Evolutionary conservation across 208 protist genomes (phyloP).

Genomic region (Trypanosoma grayi): DNA sequence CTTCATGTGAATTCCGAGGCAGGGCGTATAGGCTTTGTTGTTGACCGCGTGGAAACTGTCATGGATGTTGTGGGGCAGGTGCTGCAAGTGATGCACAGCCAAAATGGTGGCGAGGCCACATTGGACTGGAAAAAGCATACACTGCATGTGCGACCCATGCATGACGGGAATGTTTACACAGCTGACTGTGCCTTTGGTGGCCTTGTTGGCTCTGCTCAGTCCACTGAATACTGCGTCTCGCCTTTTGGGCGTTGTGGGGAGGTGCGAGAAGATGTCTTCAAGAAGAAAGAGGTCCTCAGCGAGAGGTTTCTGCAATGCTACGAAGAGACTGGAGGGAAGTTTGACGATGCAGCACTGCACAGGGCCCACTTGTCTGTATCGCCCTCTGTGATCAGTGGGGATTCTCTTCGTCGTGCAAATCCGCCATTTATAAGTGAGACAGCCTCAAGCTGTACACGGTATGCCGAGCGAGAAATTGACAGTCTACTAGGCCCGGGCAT

Average conservation of each 20-base stretch:
- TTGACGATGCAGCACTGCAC: slow-evolving; percentile 28
- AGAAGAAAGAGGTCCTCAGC: slow-evolving; percentile 27
- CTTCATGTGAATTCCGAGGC: neutral
- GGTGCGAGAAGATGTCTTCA: slow-evolving; percentile 30
- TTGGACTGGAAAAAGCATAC: slow-evolving; percentile 27
- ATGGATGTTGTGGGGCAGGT: slow-evolving; percentile 12
- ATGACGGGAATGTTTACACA: slow-evolving; percentile 24
- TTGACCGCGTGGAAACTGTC: slow-evolving; percentile 12
- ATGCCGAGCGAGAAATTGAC: slow-evolving; percentile 9
- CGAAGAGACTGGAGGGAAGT: slow-evolving; percentile 25
- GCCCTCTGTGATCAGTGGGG: neutral
- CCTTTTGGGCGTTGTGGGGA: slow-evolving; percentile 64
- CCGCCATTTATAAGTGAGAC: neutral
- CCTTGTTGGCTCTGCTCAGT: slow-evolving; percentile 11
- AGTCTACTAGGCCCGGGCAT: neutral
- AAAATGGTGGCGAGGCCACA: slow-evolving; percentile 20
- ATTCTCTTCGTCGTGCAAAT: neutral
- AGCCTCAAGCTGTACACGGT: neutral
- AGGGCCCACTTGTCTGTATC: neutral
- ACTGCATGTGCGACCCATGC: slow-evolving; percentile 21
- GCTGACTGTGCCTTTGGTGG: slow-evolving; percentile 81
- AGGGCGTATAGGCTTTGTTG: slow-evolving; percentile 3
- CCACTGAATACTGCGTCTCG: slow-evolving; percentile 56
- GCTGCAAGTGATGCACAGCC: slow-evolving; percentile 4
- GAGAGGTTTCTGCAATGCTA: slow-evolving; percentile 38